Evolutionary conservation across 495 filamentous ascomycete species (phyloP).

Genomic region (Penicillium canescens): DNA sequence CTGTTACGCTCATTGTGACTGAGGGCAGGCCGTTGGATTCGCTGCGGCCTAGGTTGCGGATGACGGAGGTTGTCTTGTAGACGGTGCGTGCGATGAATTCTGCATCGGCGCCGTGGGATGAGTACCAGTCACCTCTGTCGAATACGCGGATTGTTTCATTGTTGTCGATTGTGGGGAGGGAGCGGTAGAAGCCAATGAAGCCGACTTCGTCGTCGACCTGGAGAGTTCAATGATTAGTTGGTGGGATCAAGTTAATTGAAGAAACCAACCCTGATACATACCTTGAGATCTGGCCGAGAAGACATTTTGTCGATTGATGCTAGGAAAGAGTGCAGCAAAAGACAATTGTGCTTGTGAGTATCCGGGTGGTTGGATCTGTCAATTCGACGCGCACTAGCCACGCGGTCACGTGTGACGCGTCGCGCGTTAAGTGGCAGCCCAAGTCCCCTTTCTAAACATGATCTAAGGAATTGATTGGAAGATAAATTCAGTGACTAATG

Average conservation of each 20-base stretch:
- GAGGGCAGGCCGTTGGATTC: conserved; percentile 83
- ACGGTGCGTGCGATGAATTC: conserved; percentile 91
- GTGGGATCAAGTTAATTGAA: neutral
- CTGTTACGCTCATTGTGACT: conserved; percentile 89
- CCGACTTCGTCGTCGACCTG: conserved; percentile 94
- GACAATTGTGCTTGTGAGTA: neutral
- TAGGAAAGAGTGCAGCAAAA: conserved; percentile 6
- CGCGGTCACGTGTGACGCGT: conserved; percentile 45
- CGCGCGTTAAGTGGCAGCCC: conserved; percentile 29
- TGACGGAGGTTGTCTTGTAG: conserved; percentile 95
- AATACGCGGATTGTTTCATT: conserved; percentile 74
- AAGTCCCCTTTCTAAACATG: too few relatives aligned
- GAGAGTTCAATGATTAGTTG: neutral
- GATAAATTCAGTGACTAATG: neutral
- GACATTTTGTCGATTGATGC: conserved; percentile 61
- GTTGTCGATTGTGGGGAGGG: conserved; percentile 68
- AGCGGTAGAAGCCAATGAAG: conserved; percentile 93
- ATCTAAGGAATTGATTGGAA: neutral
- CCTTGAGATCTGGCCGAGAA: conserved; percentile 89
- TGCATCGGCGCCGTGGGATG: conserved; percentile 89
- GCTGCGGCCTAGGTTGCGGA: conserved; percentile 82
- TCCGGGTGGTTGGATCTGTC: conserved; percentile 13
- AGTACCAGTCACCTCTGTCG: conserved; percentile 93
- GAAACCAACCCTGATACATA: conserved; percentile 25
- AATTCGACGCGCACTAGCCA: conserved; percentile 24